These are phyloP conservation scores for Daucus carota DNA, from an alignment of 129 eudicot species.

Conservation along the genomic window DH1_v3.0 NC_030388.2:117001-117500, in stretches of 20 bases:
- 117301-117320: background rate
- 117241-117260: constrained; percentile 97
- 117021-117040: constrained; percentile 11
- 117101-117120: background rate
- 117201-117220: constrained; percentile 82
- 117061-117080: too few relatives aligned
- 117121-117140: background rate
- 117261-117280: constrained; percentile 93
- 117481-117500: too few relatives aligned
- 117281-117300: constrained; percentile 38
- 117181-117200: constrained; percentile 81
- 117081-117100: too few relatives aligned
- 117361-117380: too few relatives aligned
- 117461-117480: too few relatives aligned
- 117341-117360: too few relatives aligned
- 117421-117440: too few relatives aligned
- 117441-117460: too few relatives aligned
- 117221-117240: constrained; percentile 95
- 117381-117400: too few relatives aligned
- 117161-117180: constrained; percentile 90
- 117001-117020: too few relatives aligned
- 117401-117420: too few relatives aligned
- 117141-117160: constrained; percentile 98
- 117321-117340: too few relatives aligned
- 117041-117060: background rate